Evolutionary conservation across 441 rosid genomes (phyloP).

Genomic region (Biscutella laevigata): DNA sequence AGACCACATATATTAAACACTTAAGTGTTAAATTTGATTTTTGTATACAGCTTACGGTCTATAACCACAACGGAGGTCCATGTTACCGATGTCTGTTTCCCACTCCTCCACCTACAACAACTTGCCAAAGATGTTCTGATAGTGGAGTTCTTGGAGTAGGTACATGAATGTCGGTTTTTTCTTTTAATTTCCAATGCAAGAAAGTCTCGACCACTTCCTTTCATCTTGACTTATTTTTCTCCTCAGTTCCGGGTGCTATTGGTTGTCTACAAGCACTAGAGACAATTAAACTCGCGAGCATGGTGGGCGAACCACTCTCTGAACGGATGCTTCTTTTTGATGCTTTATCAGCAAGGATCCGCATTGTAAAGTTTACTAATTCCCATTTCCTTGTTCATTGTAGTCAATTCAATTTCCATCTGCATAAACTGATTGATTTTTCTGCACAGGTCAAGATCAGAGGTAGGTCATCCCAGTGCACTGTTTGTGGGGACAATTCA

Average conservation of each 20-base stretch:
- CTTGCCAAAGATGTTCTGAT: constrained; percentile 95
- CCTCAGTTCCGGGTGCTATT: constrained; percentile 81
- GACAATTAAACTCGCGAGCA: constrained; percentile 79
- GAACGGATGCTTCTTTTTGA: constrained; percentile 84
- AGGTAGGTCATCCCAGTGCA: constrained; percentile 59
- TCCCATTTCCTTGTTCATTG: not conserved
- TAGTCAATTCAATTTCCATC: not conserved
- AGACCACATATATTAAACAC: not conserved
- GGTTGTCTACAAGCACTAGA: constrained; percentile 96
- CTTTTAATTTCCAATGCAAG: not conserved
- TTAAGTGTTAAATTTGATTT: not conserved
- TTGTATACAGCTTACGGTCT: constrained; percentile 61
- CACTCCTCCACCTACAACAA: constrained; percentile 82
- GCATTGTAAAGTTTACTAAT: constrained; percentile 40
- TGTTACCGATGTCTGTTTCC: constrained; percentile 95
- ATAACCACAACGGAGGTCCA: constrained; percentile 78
- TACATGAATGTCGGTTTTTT: constrained; percentile 23
- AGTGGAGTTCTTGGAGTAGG: constrained; percentile 97
- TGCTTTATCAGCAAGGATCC: constrained; percentile 71
- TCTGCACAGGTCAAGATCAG: constrained; percentile 70
- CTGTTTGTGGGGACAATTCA: constrained; percentile 66
- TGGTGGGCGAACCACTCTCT: constrained; percentile 78
- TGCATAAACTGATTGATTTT: not conserved
- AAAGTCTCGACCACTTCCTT: not conserved
- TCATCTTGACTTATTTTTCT: not conserved